Conservation (phyloP, 805 yeast genomes). For the Sugiyamaella valdiviana region DNA sequence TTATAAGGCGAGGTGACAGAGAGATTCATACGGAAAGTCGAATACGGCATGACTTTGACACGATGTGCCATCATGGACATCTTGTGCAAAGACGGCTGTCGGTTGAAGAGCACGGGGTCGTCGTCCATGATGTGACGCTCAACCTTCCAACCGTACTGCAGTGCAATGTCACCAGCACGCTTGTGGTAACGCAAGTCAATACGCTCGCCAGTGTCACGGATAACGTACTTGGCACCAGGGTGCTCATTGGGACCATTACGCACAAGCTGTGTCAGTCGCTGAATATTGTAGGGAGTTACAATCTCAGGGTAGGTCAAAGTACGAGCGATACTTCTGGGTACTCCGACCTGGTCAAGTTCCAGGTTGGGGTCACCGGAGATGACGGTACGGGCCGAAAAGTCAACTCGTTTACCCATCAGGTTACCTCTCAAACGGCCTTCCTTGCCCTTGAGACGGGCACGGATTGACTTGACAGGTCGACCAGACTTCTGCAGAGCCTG, state of each 20-base stretch:
- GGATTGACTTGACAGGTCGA: conserved; percentile 94
- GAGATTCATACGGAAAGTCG: conserved; percentile 91
- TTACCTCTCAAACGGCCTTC: conserved; percentile 99
- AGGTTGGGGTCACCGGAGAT: conserved; percentile 98
- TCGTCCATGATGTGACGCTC: conserved; percentile 97
- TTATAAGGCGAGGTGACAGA: conserved; percentile 99
- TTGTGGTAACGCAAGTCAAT: conserved; percentile 94
- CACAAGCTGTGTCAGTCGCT: conserved; percentile 83
- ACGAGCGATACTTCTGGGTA: conserved; percentile 92
- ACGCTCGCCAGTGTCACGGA: conserved; percentile 98
- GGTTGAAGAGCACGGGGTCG: conserved; percentile 95
- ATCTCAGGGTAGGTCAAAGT: conserved; percentile 95
- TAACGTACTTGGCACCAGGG: conserved; percentile 98
- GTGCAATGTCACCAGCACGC: conserved; percentile 95
- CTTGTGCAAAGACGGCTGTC: conserved; percentile 98
- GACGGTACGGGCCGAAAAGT: conserved; percentile 97
- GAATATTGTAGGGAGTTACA: conserved; percentile 96
- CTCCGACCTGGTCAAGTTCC: conserved; percentile 98
- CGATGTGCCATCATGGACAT: conserved; percentile 99
- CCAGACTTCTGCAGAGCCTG: conserved; percentile 98
- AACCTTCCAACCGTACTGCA: conserved; percentile 98
- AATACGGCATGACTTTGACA: conserved; percentile 97
- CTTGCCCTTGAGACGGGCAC: conserved; percentile 99
- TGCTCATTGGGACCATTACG: conserved; percentile 99
- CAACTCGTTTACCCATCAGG: conserved; percentile 99